Evolutionary conservation across 2,329 filamentous ascomycete genomes (phyloP).

Genomic region (Penicillium janthinellum): DNA sequence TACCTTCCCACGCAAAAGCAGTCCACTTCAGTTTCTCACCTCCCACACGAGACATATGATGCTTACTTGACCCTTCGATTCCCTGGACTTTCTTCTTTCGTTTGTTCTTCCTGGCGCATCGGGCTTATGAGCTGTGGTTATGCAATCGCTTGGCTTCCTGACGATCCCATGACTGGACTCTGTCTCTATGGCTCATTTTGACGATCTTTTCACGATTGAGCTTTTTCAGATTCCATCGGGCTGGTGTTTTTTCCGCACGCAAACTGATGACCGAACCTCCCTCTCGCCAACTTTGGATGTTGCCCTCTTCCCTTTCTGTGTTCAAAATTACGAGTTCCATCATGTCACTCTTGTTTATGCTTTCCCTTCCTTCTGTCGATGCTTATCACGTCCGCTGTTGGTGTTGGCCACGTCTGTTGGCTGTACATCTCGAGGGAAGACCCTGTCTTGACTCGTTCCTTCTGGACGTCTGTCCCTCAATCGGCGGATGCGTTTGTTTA

Average conservation of each 20-base stretch:
- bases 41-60: conserved; percentile 6
- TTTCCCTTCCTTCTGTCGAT: conserved; percentile 23
- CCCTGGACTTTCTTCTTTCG: conserved; percentile 5
- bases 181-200: conserved; percentile 20
- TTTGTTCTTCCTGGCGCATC: conserved; percentile 19
- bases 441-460: conserved; percentile 6
- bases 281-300: conserved; percentile 14
- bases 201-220: conserved; percentile 22
- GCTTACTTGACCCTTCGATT: conserved; percentile 13
- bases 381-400: conserved; percentile 17
- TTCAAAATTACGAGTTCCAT: conserved; percentile 35
- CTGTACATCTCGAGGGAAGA: conserved; percentile 7
- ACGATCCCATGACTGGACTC: conserved; percentile 35
- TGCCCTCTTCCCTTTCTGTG: conserved; percentile 28
- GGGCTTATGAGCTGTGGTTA: conserved; percentile 20
- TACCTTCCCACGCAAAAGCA: background rate
- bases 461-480: conserved; percentile 17
- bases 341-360: conserved; percentile 28
- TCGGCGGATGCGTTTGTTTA: conserved; percentile 18
- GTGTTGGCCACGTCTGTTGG: background rate
- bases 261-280: conserved; percentile 3
- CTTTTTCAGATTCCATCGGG: conserved; percentile 16
- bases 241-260: conserved; percentile 18
- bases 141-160: conserved; percentile 25
- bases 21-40: conserved; percentile 13